Evolutionary conservation across 2,329 filamentous ascomycete genomes (phyloP), one percentile per base, ranked within the genome.

Genomic region (Arthrobotrys conoides): DNA sequence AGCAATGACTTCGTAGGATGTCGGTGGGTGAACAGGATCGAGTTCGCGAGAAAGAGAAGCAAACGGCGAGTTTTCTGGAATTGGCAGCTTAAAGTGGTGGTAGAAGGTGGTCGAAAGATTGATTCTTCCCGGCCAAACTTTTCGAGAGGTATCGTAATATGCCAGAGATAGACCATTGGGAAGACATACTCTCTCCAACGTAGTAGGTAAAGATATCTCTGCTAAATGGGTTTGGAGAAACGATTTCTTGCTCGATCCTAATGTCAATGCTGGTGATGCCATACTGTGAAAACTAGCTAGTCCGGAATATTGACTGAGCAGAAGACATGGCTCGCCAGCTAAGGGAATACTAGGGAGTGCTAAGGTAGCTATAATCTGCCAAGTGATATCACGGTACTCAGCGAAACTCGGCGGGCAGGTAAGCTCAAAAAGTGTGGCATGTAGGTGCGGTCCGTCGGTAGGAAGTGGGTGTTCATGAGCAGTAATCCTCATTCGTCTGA

Each of bases 1-100:
- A 0, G 88, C 87, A 44, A 89, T 83, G 0, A 88, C 84, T 4
- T 87, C 84, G 73, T 90, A 89, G 0, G 89, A 91, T 0, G 88
- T 87, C 0, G 89, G 5, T 71, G 83, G 81, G 18, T 84, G 0
- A 41, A 82, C 27, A 48, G 79, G 10, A 41, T 8, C 6, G 41
- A 82, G n/a, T 1, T 68, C 53, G 9, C 80, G 68, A 76, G 84
- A 67, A 14, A 85, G 71, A 6, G 78, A 5, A 6, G 82, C 79
- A 72, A 86, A 85, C 0, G 86, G 84, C 0, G 86, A 85, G 0
- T 80, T 76, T 1, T 67, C 63, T 0, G 87, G 85, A 0, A 88
- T 72, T 0, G 71, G 38, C 2, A 87, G 72, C 3, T 65, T 77
- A 27, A 85, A 88, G 65, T 87, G 86, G 71, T 88, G 86, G 0